Percentiles rank a stretch among this genome's conserved stretches.
phyloP scores from a whole-genome alignment of 108 stramenopile species.

The Schizochytrium sp. region DNA sequence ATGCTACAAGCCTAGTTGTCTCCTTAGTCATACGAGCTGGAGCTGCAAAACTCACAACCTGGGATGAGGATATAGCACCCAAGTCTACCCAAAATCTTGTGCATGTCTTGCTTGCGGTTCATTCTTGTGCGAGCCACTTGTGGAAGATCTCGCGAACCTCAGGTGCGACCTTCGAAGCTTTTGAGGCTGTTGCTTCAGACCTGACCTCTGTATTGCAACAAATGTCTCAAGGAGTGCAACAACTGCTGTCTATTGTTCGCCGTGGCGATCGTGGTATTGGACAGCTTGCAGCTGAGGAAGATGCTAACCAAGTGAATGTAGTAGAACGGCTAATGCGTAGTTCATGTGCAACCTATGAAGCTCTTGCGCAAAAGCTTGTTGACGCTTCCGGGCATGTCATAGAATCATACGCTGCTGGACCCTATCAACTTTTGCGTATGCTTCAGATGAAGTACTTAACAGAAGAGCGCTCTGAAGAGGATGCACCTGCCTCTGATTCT shows the following conservation, averaged over 20 bases:
- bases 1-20: not conserved
- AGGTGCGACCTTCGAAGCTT: not conserved
- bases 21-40: not conserved
- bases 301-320: not conserved
- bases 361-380: not conserved
- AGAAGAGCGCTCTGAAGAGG: not conserved
- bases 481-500: too few species aligned
- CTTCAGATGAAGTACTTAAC: not conserved
- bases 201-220: not conserved
- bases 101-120: not conserved
- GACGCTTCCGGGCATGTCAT: not conserved
- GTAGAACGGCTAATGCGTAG: not conserved
- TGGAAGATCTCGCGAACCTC: not conserved
- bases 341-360: not conserved
- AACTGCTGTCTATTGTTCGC: not conserved
- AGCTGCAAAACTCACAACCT: not conserved
- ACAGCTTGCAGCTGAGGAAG: not conserved
- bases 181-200: not conserved
- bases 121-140: not conserved
- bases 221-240: constrained; percentile 11
- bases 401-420: not conserved
- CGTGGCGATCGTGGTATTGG: not conserved
- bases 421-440: not conserved
- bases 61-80: not conserved
- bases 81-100: not conserved